Conservation (phyloP, 805 yeast species). For the Lipomyces orientalis region DNA sequence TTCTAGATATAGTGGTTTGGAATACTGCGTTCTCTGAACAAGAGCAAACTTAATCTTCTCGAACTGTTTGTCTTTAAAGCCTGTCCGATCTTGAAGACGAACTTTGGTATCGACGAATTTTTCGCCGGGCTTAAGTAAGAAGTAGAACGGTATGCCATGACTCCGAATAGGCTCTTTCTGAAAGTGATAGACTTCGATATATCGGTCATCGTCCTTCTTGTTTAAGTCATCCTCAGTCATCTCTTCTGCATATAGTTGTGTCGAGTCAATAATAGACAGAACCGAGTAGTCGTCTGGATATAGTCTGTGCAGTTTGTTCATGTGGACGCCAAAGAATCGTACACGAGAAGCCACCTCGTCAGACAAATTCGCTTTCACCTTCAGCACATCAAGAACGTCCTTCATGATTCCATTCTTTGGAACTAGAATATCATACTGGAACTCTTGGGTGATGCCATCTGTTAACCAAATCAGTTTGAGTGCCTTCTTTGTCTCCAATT, state of each 20-base stretch:
- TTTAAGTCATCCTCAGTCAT: slow-evolving; percentile 43
- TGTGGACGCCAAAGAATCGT: slow-evolving; percentile 32
- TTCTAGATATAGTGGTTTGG: slow-evolving; percentile 50
- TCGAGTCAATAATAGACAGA: slow-evolving; percentile 47
- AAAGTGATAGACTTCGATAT: slow-evolving; percentile 77
- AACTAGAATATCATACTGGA: slow-evolving; percentile 70
- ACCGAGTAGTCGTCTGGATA: slow-evolving; percentile 30
- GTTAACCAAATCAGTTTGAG: slow-evolving; percentile 75
- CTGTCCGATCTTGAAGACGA: slow-evolving; percentile 71
- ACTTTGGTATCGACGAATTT: slow-evolving; percentile 62
- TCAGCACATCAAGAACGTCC: slow-evolving; percentile 61
- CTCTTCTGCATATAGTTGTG: slow-evolving; percentile 51
- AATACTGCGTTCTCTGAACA: slow-evolving; percentile 47
- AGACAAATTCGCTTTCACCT: slow-evolving; percentile 58
- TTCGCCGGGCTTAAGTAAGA: slow-evolving; percentile 74
- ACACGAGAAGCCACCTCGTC: slow-evolving; percentile 47
- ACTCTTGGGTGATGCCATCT: slow-evolving; percentile 72
- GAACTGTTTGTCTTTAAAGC: slow-evolving; percentile 72
- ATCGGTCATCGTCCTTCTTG: slow-evolving; percentile 32
- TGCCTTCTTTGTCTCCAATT: slow-evolving; percentile 75
- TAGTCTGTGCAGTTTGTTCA: slow-evolving; percentile 33
- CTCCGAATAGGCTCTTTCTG: slow-evolving; percentile 65
- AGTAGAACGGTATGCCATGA: slow-evolving; percentile 88
- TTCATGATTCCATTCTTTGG: slow-evolving; percentile 63
- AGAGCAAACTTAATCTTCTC: slow-evolving; percentile 73